Conservation (phyloP, 495 filamentous ascomycete species). For the Neurospora africana region DNA sequence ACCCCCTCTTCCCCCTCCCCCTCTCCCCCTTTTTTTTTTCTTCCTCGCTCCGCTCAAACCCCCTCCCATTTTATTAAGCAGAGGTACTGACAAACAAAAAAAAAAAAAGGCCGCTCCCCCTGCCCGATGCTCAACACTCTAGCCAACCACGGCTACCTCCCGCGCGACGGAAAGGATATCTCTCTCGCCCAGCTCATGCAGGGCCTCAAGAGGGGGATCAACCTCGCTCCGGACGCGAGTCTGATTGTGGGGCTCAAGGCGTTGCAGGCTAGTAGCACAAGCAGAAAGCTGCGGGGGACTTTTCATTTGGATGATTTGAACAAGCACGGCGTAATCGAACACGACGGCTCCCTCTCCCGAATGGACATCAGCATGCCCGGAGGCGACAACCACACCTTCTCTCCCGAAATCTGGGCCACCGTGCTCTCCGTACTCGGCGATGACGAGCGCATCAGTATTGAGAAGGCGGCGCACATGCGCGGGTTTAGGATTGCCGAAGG, state of each 20-base stretch:
- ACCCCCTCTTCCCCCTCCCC: not conserved
- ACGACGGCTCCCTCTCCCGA: conserved; percentile 21
- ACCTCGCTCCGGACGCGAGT: conserved; percentile 14
- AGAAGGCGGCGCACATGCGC: conserved; percentile 16
- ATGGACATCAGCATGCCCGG: conserved; percentile 12
- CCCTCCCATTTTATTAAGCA: not conserved
- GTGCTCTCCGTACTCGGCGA: conserved; percentile 4
- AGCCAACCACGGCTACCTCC: conserved; percentile 48
- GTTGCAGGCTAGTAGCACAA: too few species aligned
- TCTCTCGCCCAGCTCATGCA: conserved; percentile 18
- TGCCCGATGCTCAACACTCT: conserved; percentile 47
- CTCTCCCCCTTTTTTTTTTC: not conserved
- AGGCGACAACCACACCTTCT: conserved; percentile 24
- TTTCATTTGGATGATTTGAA: conserved; percentile 21
- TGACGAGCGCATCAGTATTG: conserved; percentile 14
- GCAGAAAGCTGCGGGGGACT: not conserved
- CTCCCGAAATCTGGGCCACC: conserved; percentile 15
- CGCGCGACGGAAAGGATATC: conserved; percentile 37
- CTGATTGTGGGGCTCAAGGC: conserved; percentile 5
- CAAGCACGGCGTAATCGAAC: conserved; percentile 24
- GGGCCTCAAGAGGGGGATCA: conserved; percentile 15
- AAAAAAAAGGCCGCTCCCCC: conserved; percentile 21
- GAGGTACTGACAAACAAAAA: too few species aligned
- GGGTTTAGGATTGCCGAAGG: conserved; percentile 10
- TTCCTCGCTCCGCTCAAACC: not conserved